phyloP scores from a whole-genome alignment of 805 yeast genomes.

The Saturnispora serradocipensis region DNA sequence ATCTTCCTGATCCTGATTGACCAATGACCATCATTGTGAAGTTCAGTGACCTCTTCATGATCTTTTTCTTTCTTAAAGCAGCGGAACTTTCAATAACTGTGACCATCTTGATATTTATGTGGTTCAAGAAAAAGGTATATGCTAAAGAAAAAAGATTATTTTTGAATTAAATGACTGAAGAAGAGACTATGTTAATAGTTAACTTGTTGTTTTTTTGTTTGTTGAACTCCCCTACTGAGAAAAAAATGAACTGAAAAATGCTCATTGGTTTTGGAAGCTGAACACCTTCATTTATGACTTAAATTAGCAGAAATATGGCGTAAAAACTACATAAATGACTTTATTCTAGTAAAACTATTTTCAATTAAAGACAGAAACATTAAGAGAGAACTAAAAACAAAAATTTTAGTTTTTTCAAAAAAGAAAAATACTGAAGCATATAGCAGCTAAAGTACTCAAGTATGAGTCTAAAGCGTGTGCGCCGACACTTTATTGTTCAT shows the following conservation, averaged over 20 bases:
- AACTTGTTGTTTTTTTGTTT: neutral
- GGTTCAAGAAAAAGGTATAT: neutral
- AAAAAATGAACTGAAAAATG: neutral
- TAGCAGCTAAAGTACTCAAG: no score
- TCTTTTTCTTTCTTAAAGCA: constrained; percentile 62
- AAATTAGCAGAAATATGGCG: no score
- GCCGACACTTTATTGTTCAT: no score
- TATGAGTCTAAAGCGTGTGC: no score
- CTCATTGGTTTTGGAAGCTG: neutral
- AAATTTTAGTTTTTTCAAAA: no score
- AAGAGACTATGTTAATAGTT: neutral
- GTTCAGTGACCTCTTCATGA: constrained; percentile 72
- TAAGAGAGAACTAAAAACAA: no score
- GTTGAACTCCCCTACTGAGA: neutral
- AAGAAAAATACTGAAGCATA: no score
- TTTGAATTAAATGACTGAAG: neutral
- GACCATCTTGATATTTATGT: constrained; percentile 28
- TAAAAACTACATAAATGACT: no score
- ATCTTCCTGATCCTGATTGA: constrained; percentile 78
- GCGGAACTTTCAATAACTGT: constrained; percentile 43
- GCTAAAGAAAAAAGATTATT: no score
- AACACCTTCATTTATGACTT: neutral
- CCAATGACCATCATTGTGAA: constrained; percentile 85
- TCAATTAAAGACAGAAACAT: no score
- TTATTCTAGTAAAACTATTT: no score